These are phyloP conservation scores for Fusarium sp. DNA, from an alignment of 2,329 filamentous ascomycete genomes.

Conservation along the genomic window DNA sequence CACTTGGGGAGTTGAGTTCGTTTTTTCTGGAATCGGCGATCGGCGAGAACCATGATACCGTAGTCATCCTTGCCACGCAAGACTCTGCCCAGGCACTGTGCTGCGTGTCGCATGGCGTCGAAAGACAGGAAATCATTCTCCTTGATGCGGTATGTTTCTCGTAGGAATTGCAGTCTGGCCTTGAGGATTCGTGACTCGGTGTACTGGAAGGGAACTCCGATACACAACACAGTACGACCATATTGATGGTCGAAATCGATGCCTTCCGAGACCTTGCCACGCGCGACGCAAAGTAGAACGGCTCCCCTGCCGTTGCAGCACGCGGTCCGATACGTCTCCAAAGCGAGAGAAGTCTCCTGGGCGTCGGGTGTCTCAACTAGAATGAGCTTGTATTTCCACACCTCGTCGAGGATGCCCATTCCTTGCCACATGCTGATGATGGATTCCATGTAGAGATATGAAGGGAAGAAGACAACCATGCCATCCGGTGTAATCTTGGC, in stretches of 20 bases:
- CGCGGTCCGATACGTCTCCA: slow-evolving; percentile 97
- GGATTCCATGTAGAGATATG: slow-evolving; percentile 98
- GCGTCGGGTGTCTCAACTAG: slow-evolving; percentile 97
- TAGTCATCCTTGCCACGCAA: slow-evolving; percentile 98
- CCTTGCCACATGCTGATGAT: slow-evolving; percentile 99
- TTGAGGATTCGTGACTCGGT: slow-evolving; percentile 98
- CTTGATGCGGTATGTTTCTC: slow-evolving; percentile 95
- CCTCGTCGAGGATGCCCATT: slow-evolving; percentile 96
- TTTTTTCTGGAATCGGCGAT: slow-evolving; percentile 94
- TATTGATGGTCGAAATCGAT: slow-evolving; percentile 99
- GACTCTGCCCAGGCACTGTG: slow-evolving; percentile 94
- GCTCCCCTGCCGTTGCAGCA: slow-evolving; percentile 97
- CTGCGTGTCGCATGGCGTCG: slow-evolving; percentile 99
- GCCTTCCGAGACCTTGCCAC: slow-evolving; percentile 96
- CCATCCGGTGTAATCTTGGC: slow-evolving; percentile 96
- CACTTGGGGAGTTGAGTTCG: slow-evolving; percentile 91
- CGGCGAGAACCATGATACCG: slow-evolving; percentile 98
- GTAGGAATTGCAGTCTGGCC: slow-evolving; percentile 93
- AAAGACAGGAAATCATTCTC: slow-evolving; percentile 99
- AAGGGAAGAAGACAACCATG: slow-evolving; percentile 99
- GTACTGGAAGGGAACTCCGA: slow-evolving; percentile 98
- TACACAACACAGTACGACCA: slow-evolving; percentile 93
- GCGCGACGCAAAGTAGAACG: slow-evolving; percentile 91
- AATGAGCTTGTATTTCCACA: slow-evolving; percentile 99
- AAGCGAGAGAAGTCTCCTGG: slow-evolving; percentile 93